Percentiles rank a stretch among this genome's conserved stretches.
Conservation (phyloP, 345 rosid species). For the Salix udensis region DNA sequence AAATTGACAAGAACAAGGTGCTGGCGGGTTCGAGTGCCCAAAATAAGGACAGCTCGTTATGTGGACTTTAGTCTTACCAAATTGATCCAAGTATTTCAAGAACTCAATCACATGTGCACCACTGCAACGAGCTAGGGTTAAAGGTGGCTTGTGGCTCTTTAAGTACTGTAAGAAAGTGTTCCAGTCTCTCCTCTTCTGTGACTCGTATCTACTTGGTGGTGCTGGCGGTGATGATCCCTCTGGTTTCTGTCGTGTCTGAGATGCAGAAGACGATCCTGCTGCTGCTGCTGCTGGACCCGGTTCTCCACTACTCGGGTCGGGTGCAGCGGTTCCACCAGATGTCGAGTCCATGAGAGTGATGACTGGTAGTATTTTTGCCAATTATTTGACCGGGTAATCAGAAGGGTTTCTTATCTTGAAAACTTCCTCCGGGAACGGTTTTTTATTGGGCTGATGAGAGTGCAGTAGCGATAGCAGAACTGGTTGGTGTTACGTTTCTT, state of each 20-base stretch:
- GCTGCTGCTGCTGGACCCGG: slow-evolving; percentile 2
- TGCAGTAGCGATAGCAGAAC: not conserved
- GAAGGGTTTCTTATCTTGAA: not conserved
- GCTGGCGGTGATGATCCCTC: slow-evolving; percentile 7
- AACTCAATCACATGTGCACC: slow-evolving; percentile 37
- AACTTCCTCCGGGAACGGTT: not conserved
- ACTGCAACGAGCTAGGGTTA: slow-evolving; percentile 30
- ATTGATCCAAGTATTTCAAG: slow-evolving; percentile 33
- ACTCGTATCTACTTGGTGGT: slow-evolving; percentile 31
- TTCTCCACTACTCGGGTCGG: slow-evolving; percentile 9
- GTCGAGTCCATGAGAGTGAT: slow-evolving; percentile 15
- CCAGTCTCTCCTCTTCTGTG: slow-evolving; percentile 36
- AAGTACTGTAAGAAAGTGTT: slow-evolving; percentile 31
- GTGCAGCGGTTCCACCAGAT: slow-evolving; percentile 2
- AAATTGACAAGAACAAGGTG: slow-evolving; percentile 30
- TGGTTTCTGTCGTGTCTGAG: not conserved
- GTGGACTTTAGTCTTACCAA: slow-evolving; percentile 37
- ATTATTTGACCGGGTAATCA: not conserved
- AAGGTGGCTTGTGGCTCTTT: slow-evolving; percentile 31
- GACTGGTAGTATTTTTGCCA: not conserved
- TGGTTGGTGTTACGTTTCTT: not conserved
- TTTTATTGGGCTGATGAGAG: not conserved
- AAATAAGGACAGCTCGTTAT: slow-evolving; percentile 29
- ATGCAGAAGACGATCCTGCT: not conserved
- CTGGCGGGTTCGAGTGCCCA: slow-evolving; percentile 30